phyloP scores from a whole-genome alignment of 2,329 filamentous ascomycete species.

The Botrytis aclada region DNA sequence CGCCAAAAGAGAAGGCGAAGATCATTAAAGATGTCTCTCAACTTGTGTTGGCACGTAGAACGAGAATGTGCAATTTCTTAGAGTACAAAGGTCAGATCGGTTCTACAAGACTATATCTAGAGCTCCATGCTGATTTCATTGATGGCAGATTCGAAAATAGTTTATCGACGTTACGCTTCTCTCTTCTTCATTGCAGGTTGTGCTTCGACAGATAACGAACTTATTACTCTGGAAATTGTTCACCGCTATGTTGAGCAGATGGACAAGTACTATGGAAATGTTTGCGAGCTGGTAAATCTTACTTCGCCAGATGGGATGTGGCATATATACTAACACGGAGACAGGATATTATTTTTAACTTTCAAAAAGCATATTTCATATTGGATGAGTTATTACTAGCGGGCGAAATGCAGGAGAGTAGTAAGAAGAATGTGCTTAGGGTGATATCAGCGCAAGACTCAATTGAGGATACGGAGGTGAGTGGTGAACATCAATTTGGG shows the following conservation, averaged over 20 bases:
- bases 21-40: conserved; percentile 99
- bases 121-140: conserved; percentile 24
- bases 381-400: conserved; percentile 93
- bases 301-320: background rate
- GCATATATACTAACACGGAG: background rate
- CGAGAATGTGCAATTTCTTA: conserved; percentile 99
- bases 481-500: conserved; percentile 24
- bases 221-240: conserved; percentile 97
- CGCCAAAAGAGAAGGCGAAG: conserved; percentile 98
- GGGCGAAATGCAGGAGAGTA: conserved; percentile 97
- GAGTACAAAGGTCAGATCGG: conserved; percentile 83
- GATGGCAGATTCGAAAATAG: conserved; percentile 84
- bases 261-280: conserved; percentile 99
- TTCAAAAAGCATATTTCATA: conserved; percentile 99
- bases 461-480: conserved; percentile 98
- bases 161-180: conserved; percentile 97
- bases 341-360: conserved; percentile 76
- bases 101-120: background rate
- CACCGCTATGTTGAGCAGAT: conserved; percentile 99
- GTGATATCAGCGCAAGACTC: conserved; percentile 98
- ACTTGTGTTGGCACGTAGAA: conserved; percentile 89
- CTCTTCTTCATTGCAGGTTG: conserved; percentile 99
- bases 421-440: conserved; percentile 96
- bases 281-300: conserved; percentile 71
- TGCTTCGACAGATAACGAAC: conserved; percentile 94